Conservation (phyloP, 768 basidiomycete species). For the Lactarius trivialis region DNA sequence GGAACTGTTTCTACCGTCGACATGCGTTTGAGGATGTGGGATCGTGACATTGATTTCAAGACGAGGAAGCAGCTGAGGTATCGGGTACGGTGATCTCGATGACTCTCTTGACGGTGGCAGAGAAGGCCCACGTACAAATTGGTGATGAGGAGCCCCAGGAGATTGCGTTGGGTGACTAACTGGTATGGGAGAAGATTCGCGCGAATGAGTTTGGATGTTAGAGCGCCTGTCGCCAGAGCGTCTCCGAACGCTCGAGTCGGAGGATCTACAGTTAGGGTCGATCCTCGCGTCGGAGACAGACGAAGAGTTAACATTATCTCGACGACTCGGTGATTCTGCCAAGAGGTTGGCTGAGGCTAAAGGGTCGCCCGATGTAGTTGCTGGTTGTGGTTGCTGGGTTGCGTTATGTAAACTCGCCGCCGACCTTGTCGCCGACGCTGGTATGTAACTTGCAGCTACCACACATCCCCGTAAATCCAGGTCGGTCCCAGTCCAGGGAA, state of each 20-base stretch:
- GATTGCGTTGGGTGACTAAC: not conserved
- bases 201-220: not conserved
- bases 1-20: not conserved
- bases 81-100: not conserved
- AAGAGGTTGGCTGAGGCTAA: not conserved
- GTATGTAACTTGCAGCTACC: not conserved
- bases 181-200: not conserved
- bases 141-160: not conserved
- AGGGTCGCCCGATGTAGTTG: not conserved
- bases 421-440: not conserved
- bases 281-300: not conserved
- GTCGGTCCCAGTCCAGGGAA: not conserved
- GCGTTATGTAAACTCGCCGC: not conserved
- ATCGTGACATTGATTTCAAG: not conserved
- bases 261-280: not conserved
- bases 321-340: not conserved
- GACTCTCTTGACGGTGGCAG: not conserved
- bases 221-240: constrained; percentile 6
- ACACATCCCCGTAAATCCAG: not conserved
- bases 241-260: constrained; percentile 8
- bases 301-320: not conserved
- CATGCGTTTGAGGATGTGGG: not conserved
- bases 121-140: not conserved
- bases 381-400: not conserved
- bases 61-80: not conserved